A percentile compares a stretch with the other conserved stretches of the same genome.
Evolutionary conservation across 2,329 filamentous ascomycete genomes (phyloP).

Genomic region (Aspergillus sp.): DNA sequence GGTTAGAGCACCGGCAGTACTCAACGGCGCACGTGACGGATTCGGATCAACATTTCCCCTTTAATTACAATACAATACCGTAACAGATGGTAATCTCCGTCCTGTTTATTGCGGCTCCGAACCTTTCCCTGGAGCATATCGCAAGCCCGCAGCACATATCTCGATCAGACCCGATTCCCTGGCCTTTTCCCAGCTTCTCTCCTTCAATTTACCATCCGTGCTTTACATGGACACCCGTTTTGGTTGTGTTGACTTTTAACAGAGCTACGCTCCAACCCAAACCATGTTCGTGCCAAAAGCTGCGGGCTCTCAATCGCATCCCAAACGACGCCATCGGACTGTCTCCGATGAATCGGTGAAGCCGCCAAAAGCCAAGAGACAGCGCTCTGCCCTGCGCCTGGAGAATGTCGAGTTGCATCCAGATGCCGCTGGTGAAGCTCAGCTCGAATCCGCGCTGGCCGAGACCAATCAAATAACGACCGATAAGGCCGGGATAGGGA

Average conservation of each 20-base stretch:
- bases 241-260: background rate
- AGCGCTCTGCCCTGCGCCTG: constrained; percentile 35
- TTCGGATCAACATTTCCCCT: too few relatives aligned
- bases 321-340: constrained; percentile 32
- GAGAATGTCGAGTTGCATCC: constrained; percentile 22
- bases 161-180: too few relatives aligned
- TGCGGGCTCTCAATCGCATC: constrained; percentile 21
- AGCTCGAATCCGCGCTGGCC: constrained; percentile 9
- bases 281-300: constrained; percentile 33
- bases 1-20: too few relatives aligned
- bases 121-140: too few relatives aligned
- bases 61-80: too few relatives aligned
- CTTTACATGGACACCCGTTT: too few relatives aligned
- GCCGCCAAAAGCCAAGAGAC: constrained; percentile 38
- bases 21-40: too few relatives aligned
- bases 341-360: constrained; percentile 38
- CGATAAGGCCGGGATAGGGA: constrained; percentile 14
- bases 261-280: background rate
- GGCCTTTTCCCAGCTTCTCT: too few relatives aligned
- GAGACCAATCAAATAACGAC: constrained; percentile 7
- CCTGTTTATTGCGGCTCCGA: too few relatives aligned
- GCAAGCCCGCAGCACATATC: too few relatives aligned
- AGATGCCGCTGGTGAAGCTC: constrained; percentile 11
- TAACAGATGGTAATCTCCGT: too few relatives aligned
- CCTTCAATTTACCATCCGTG: too few relatives aligned